phyloP scores from a whole-genome alignment of 2,329 filamentous ascomycete species.

The Boeremia lycopersici region DNA sequence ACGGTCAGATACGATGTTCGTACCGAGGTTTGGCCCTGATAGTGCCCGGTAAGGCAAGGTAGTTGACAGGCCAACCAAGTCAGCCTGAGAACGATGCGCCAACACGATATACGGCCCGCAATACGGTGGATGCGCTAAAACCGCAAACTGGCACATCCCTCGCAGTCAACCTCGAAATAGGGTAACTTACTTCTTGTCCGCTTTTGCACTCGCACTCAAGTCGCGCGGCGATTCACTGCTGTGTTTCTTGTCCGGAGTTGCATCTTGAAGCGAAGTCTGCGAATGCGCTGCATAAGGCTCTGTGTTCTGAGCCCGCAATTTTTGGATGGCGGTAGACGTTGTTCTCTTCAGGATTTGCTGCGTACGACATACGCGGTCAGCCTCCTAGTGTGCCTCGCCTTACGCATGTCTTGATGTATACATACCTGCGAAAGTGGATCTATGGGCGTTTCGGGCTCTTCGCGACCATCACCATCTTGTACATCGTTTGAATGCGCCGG shows the following conservation, averaged over 20 bases:
- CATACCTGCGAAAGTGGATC: conserved; percentile 72
- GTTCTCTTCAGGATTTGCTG: conserved; percentile 68
- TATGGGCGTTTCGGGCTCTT: conserved; percentile 54
- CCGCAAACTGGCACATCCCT: not conserved
- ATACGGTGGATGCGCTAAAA: conserved; percentile 11
- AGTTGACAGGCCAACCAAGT: not conserved
- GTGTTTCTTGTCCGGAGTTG: conserved; percentile 49
- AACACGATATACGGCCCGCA: conserved; percentile 17
- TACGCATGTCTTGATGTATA: conserved; percentile 19
- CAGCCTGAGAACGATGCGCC: conserved; percentile 1
- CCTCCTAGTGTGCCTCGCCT: conserved; percentile 11
- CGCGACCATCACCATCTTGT: conserved; percentile 25
- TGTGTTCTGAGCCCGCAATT: conserved; percentile 57
- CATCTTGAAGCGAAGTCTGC: conserved; percentile 55
- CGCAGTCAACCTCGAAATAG: not conserved
- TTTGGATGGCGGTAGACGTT: conserved; percentile 64
- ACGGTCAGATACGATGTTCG: conserved; percentile 18
- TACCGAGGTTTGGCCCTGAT: not conserved
- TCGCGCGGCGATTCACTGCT: conserved; percentile 35
- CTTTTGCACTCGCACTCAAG: conserved; percentile 24
- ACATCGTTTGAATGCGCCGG: conserved; percentile 25
- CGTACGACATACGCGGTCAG: conserved; percentile 17
- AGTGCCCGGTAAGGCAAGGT: not conserved
- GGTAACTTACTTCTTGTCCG: conserved; percentile 47
- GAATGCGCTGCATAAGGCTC: conserved; percentile 40